phyloP scores from a whole-genome alignment of 352 stramenopile species.

The Pythium sukuiense region DNA sequence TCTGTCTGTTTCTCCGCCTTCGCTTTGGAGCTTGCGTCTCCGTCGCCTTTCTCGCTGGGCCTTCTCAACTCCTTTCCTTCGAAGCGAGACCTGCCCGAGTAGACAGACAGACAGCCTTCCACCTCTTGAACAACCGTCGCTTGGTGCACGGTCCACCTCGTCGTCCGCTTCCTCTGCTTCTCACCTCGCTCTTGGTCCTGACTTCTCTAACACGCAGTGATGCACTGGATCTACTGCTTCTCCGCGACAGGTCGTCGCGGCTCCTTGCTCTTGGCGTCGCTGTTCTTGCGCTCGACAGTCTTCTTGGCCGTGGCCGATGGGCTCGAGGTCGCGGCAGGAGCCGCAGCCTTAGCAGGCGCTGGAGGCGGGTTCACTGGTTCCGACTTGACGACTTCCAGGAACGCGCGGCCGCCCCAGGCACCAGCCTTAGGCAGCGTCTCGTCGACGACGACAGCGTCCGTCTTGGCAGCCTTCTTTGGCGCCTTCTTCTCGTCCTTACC shows the following conservation, averaged over 20 bases:
- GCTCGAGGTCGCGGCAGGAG: constrained; percentile 6
- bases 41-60: neutral
- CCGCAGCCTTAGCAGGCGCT: constrained; percentile 32
- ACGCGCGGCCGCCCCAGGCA: constrained; percentile 80
- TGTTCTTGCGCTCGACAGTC: constrained; percentile 26
- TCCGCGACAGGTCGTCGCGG: constrained; percentile 29
- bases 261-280: constrained; percentile 33
- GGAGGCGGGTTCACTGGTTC: constrained; percentile 47
- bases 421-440: constrained; percentile 61
- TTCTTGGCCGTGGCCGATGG: constrained; percentile 24
- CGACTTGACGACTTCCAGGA: constrained; percentile 83
- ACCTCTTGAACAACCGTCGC: constrained; percentile 9
- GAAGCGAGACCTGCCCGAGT: neutral
- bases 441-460: constrained; percentile 27
- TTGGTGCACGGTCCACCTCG: neutral
- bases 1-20: neutral
- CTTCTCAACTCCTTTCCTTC: neutral
- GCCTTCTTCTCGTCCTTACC: constrained; percentile 48
- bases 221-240: constrained; percentile 36
- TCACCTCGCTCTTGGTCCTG: constrained; percentile 18
- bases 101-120: constrained; percentile 4
- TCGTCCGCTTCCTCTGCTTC: constrained; percentile 7
- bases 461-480: constrained; percentile 10
- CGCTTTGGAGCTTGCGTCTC: neutral
- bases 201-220: constrained; percentile 21